Conservation (phyloP, 371 early-diverging fungal species). For the Blakeslea trispora region DNA sequence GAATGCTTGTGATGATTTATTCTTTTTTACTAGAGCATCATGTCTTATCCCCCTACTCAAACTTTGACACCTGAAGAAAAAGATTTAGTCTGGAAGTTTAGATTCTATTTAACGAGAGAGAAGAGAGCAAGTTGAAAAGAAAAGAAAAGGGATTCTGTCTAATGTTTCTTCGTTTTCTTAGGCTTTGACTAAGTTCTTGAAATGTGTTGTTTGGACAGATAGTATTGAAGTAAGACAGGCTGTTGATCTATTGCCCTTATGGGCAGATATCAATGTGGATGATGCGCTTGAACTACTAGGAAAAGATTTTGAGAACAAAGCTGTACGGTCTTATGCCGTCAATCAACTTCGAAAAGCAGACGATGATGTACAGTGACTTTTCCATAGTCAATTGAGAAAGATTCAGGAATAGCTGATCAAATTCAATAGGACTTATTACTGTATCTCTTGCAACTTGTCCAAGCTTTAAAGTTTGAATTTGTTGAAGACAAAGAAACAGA, state of each 20-base stretch:
- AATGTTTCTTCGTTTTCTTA: constrained; percentile 22
- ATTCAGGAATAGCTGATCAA: no score
- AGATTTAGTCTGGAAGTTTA: constrained; percentile 95
- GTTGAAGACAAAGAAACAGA: constrained; percentile 41
- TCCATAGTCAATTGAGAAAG: no score
- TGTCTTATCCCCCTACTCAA: constrained; percentile 90
- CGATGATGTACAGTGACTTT: constrained; percentile 93
- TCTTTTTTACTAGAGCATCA: constrained; percentile 62
- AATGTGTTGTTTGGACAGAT: constrained; percentile 96
- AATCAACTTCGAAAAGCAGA: constrained; percentile 85
- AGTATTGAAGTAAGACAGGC: constrained; percentile 90
- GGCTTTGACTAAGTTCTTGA: constrained; percentile 95
- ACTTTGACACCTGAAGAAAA: constrained; percentile 83
- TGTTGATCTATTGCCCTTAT: constrained; percentile 78
- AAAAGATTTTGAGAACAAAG: constrained; percentile 78
- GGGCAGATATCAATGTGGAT: constrained; percentile 92
- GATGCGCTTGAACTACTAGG: constrained; percentile 95
- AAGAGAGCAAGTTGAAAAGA: constrained; percentile 60
- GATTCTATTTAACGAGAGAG: constrained; percentile 90
- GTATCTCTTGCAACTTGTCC: constrained; percentile 94
- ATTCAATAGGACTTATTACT: constrained; percentile 77
- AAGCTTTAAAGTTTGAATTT: constrained; percentile 95
- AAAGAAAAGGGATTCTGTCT: not conserved
- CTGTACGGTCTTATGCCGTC: constrained; percentile 90
- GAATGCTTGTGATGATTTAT: no score